These are phyloP conservation scores for Zygosaccharomyces gambellarensis DNA, from an alignment of 805 yeast species.

Conservation along the genomic window DNA sequence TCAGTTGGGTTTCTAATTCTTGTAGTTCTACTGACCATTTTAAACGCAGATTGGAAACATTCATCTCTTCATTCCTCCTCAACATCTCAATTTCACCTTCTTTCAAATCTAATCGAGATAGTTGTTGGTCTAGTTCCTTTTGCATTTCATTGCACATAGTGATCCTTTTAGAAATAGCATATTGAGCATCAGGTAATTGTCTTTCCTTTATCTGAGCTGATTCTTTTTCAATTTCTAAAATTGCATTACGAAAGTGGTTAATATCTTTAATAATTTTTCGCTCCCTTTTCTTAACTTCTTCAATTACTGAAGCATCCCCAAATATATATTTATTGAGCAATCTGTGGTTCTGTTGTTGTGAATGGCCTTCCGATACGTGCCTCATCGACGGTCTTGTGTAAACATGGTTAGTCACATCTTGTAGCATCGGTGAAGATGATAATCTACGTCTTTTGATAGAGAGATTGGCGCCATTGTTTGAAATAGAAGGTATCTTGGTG, in stretches of 20 bases:
- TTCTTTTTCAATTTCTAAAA: conserved; percentile 28
- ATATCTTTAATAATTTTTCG: conserved; percentile 31
- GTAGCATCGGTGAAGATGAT: conserved; percentile 15
- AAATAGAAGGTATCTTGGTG: conserved; percentile 19
- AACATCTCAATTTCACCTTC: conserved; percentile 19
- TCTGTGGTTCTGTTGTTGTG: conserved; percentile 14
- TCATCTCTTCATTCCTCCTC: conserved; percentile 19
- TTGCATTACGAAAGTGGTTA: conserved; percentile 24
- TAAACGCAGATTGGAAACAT: conserved; percentile 20
- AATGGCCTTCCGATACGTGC: conserved; percentile 8
- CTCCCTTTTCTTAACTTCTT: conserved; percentile 32
- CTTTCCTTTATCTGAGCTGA: conserved; percentile 16
- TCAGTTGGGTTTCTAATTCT: conserved; percentile 23
- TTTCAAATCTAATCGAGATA: conserved; percentile 17
- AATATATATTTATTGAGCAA: conserved; percentile 26
- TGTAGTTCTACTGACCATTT: conserved; percentile 22
- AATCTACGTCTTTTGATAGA: conserved; percentile 12
- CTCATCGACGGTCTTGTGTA: conserved; percentile 8
- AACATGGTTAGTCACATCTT: conserved; percentile 19
- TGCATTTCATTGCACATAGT: conserved; percentile 21
- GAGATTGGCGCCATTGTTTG: conserved; percentile 4
- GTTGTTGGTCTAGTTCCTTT: conserved; percentile 19
- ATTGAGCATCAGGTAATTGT: conserved; percentile 24
- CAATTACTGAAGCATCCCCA: conserved; percentile 32
- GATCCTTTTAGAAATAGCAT: conserved; percentile 23